phyloP scores from a whole-genome alignment of 805 yeast genomes.

The Wickerhamiella sorbophila region DNA sequence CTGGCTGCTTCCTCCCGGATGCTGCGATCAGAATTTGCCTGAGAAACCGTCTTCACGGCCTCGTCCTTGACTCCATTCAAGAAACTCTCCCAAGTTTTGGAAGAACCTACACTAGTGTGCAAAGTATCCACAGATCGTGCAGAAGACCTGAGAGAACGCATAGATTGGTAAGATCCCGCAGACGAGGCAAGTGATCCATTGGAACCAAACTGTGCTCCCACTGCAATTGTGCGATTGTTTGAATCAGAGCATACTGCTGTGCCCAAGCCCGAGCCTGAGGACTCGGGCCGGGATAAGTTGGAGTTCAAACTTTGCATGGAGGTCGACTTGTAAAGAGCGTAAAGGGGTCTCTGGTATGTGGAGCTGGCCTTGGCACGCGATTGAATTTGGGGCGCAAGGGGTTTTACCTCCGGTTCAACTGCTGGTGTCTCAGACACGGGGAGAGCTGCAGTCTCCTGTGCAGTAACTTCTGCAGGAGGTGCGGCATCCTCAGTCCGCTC shows the following conservation, averaged over 20 bases:
- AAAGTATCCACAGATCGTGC: constrained; percentile 6
- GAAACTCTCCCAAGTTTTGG: constrained; percentile 9
- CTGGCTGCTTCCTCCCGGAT: constrained; percentile 2
- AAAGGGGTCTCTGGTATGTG: not conserved
- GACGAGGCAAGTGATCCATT: not conserved
- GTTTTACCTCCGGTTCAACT: too few species aligned
- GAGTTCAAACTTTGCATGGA: not conserved
- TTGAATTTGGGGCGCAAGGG: too few species aligned
- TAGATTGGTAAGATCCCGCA: not conserved
- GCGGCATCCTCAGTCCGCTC: too few species aligned
- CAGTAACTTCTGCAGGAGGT: too few species aligned
- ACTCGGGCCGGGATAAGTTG: not conserved
- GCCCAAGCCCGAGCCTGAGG: constrained; percentile 1
- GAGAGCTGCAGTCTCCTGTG: too few species aligned
- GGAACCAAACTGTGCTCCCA: constrained; percentile 2
- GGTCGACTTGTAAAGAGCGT: constrained; percentile 1
- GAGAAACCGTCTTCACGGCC: constrained; percentile 1
- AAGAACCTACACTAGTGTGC: constrained; percentile 9
- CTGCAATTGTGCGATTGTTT: constrained; percentile 7
- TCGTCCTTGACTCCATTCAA: constrained; percentile 10
- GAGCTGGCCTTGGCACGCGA: too few species aligned
- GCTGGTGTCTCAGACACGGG: too few species aligned
- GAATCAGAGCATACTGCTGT: constrained; percentile 6
- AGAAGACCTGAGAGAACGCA: not conserved
- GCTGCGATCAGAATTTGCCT: constrained; percentile 4